A percentile compares a stretch with the other conserved stretches of the same genome.
Evolutionary conservation across 371 early-diverging fungal genomes (phyloP).

Genomic region (Actinomortierella ambigua): DNA sequence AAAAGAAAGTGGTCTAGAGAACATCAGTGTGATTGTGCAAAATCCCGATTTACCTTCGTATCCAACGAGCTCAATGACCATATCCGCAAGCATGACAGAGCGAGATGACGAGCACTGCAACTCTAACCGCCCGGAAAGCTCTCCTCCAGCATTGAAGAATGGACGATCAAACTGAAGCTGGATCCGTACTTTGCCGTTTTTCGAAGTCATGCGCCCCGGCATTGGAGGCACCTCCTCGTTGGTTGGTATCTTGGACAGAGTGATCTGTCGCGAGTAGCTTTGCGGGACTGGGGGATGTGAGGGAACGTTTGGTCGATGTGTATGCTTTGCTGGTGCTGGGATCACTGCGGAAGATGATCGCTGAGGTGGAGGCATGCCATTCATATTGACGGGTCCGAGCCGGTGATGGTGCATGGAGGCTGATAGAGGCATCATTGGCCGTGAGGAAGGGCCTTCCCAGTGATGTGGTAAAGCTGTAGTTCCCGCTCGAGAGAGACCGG

Average conservation of each 20-base stretch:
- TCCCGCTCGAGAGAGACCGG: no score
- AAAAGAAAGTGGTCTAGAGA: no score
- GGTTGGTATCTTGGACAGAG: constrained; percentile 25
- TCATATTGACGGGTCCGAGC: no score
- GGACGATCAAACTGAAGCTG: constrained; percentile 39
- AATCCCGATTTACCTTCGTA: constrained; percentile 26
- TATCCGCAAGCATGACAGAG: constrained; percentile 35
- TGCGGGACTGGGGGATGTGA: background rate
- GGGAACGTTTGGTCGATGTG: background rate
- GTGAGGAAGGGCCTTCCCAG: no score
- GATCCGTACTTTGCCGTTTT: constrained; percentile 32
- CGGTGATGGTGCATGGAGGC: no score
- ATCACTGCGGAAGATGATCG: no score
- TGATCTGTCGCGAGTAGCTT: constrained; percentile 29
- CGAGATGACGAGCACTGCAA: constrained; percentile 37
- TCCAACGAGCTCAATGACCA: constrained; percentile 35
- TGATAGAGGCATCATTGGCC: no score
- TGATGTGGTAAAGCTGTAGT: no score
- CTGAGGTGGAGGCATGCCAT: no score
- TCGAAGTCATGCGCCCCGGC: constrained; percentile 32
- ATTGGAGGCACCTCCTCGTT: constrained; percentile 34
- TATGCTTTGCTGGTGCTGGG: no score
- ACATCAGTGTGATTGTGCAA: no score
- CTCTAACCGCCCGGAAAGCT: constrained; percentile 36
- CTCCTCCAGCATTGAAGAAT: constrained; percentile 43